Evolutionary conservation across 768 basidiomycete species (phyloP), one percentile per base, ranked within the genome.

Genomic region (Suillus placidus): DNA sequence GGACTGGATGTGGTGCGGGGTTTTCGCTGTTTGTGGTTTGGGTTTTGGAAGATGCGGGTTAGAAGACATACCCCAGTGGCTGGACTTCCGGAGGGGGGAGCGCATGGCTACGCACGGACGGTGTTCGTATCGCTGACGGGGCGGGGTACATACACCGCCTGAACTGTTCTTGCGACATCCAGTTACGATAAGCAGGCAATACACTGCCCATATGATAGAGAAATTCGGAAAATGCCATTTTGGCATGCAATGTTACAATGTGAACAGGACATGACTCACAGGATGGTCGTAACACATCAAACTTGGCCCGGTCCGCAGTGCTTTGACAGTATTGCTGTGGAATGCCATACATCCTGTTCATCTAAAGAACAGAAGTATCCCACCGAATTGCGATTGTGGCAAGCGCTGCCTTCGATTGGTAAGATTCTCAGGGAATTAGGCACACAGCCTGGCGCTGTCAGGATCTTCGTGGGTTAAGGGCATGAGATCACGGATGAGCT

Each of bases 401-500:
- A 55, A 6, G 54, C 35, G n/a, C 14, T 32, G 10, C 9, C 18
- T 30, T 42, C 40, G 30, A 42, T 42, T 40, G 18, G 3, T 4
- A 10, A 40, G 37, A 58, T 38, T 57, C 56, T 58, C 37, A 58
- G 26, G 57, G 16, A 60, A 58, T 10, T 16, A 54, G 52, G 52
- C 20, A 55, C 54, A 20, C 10, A 34, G 54, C 20, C 6, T 13
- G 54, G 32, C 20, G 52, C 32, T 40, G 26, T 16, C 57, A 40
- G n/a, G 40, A 40, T 26, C 26, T 34, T 60, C 57, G 38, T 14
- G 38, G 57, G 57, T 60, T 13, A 30, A 60, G 57, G 57, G 57
- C 9, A 60, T 12, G 26, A 40, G 16, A 30, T 18, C 37, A 40
- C 57, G 23, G 56, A 38, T 56, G 37, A 34, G 10, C 12, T 35